phyloP scores from a whole-genome alignment of 257 asterid genomes.

The Salvia hispanica region DNA sequence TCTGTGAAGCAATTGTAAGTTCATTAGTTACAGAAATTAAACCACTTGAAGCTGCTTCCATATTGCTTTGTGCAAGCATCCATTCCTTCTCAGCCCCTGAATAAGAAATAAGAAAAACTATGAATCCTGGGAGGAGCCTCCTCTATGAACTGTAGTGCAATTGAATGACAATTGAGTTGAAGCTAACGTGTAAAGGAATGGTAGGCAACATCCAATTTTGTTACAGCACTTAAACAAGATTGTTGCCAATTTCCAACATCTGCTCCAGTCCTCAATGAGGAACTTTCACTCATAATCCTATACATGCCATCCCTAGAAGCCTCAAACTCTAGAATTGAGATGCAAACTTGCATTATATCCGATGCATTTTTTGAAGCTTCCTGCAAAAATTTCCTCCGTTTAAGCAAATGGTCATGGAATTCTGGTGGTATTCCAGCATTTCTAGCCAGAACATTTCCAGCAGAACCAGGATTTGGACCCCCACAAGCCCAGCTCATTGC shows the following conservation, averaged over 20 bases:
- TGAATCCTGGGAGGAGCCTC: constrained; percentile 29
- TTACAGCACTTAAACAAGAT: constrained; percentile 64
- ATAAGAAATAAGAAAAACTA: constrained; percentile 25
- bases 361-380: constrained; percentile 83
- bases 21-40: constrained; percentile 82
- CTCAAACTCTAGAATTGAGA: constrained; percentile 88
- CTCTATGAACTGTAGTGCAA: constrained; percentile 22
- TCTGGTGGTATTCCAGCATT: constrained; percentile 86
- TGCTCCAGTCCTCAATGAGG: constrained; percentile 52
- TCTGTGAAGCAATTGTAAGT: constrained; percentile 71
- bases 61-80: constrained; percentile 81
- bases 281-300: constrained; percentile 52
- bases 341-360: constrained; percentile 74
- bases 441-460: constrained; percentile 56
- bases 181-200: constrained; percentile 85
- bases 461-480: constrained; percentile 69
- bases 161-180: constrained; percentile 32
- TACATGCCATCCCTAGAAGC: constrained; percentile 87
- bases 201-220: constrained; percentile 71
- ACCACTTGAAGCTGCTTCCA: constrained; percentile 93
- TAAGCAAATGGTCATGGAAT: constrained; percentile 79
- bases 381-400: constrained; percentile 66
- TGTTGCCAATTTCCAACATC: constrained; percentile 94
- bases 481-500: constrained; percentile 99
- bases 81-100: constrained; percentile 98